Conservation (phyloP, 352 stramenopile genomes). For the Phytophthora hybrid region DNA sequence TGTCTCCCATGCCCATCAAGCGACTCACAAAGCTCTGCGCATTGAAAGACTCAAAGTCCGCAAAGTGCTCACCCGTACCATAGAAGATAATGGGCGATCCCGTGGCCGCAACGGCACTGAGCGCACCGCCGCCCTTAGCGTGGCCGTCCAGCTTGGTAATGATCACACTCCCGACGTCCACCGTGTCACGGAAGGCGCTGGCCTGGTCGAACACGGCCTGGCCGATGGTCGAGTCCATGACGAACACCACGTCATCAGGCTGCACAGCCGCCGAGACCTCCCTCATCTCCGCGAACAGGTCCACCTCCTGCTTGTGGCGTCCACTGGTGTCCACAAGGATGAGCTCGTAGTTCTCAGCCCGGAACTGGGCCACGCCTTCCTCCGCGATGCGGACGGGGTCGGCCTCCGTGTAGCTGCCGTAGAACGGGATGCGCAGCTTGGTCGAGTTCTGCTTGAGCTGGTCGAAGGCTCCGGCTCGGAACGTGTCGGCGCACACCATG, state of each 20-base stretch:
- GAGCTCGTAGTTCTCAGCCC: conserved; percentile 97
- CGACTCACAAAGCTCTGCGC: conserved; percentile 97
- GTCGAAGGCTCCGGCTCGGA: conserved; percentile 98
- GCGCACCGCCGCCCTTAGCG: conserved; percentile 97
- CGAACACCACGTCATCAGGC: conserved; percentile 98
- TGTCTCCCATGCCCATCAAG: conserved; percentile 98
- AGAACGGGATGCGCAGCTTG: conserved; percentile 98
- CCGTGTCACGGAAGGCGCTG: conserved; percentile 94
- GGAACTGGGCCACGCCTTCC: conserved; percentile 98
- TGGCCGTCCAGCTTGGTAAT: conserved; percentile 99
- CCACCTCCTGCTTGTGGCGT: conserved; percentile 98
- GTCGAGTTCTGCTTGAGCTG: conserved; percentile 99
- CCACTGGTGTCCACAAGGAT: conserved; percentile 99
- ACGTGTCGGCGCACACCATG: conserved; percentile 99
- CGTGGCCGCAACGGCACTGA: conserved; percentile 98
- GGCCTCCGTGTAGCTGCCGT: conserved; percentile 98
- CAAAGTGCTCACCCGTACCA: conserved; percentile 98
- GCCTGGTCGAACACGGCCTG: conserved; percentile 98
- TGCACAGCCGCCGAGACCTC: conserved; percentile 96
- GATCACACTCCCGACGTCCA: conserved; percentile 98
- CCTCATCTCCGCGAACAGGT: conserved; percentile 99
- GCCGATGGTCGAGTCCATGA: conserved; percentile 99
- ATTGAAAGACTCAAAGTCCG: conserved; percentile 99
- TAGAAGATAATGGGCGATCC: conserved; percentile 99
- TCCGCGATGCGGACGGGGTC: conserved; percentile 98